These are phyloP conservation scores for Acacia crassicarpa DNA, from an alignment of 306 rosid genomes.

Conservation along the genomic window DNA sequence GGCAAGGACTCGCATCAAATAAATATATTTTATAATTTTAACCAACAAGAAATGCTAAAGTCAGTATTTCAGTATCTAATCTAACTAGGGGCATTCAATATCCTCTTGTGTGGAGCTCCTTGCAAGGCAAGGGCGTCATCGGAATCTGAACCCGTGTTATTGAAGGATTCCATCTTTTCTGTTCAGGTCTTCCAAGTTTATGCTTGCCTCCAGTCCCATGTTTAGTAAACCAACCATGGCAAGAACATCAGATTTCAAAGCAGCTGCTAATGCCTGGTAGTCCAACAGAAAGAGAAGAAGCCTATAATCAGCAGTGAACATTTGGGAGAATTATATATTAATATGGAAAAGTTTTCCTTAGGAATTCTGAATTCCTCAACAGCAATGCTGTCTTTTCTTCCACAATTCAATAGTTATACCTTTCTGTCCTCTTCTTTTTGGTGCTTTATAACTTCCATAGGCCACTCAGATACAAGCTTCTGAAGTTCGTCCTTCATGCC, in stretches of 20 bases:
- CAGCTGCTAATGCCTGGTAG: constrained; percentile 57
- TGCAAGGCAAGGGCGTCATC: constrained; percentile 18
- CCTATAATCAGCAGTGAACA: neutral
- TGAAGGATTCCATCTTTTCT: constrained; percentile 42
- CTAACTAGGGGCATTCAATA: constrained; percentile 17
- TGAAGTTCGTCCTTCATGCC: constrained; percentile 56
- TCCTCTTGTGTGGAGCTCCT: constrained; percentile 33
- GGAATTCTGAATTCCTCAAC: too few relatives aligned
- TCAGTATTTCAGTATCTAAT: constrained; percentile 12
- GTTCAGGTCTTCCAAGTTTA: constrained; percentile 56
- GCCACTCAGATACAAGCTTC: constrained; percentile 82
- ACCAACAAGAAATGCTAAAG: constrained; percentile 22
- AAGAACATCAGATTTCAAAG: constrained; percentile 60
- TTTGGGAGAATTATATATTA: neutral
- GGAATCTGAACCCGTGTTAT: constrained; percentile 35
- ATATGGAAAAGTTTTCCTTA: too few relatives aligned
- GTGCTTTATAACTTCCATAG: constrained; percentile 59
- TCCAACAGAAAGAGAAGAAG: neutral
- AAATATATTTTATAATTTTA: constrained; percentile 19
- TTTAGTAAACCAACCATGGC: constrained; percentile 52
- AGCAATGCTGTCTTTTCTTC: too few relatives aligned
- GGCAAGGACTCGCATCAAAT: neutral
- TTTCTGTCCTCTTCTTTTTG: constrained; percentile 55
- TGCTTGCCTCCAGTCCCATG: constrained; percentile 55
- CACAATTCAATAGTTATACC: constrained; percentile 40